Percentiles rank a stretch among this genome's conserved stretches.
Conservation (phyloP, 495 filamentous ascomycete genomes). For the Podospora comata region DNA sequence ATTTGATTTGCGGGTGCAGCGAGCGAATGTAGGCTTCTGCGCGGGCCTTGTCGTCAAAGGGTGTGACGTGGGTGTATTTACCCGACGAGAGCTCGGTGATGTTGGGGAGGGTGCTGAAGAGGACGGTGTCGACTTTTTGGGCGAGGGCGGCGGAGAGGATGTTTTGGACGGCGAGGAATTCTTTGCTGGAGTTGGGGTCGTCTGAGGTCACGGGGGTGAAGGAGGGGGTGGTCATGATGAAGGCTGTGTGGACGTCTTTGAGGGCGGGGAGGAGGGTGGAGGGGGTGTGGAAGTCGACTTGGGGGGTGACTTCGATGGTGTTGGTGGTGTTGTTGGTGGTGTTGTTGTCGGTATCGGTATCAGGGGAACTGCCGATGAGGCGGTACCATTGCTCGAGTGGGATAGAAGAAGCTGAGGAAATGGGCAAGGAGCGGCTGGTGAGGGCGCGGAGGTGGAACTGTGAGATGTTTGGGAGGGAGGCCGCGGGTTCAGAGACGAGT, state of each 20-base stretch:
- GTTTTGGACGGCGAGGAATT: constrained; percentile 42
- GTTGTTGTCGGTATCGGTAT: neutral
- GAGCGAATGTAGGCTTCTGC: constrained; percentile 49
- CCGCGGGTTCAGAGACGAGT: constrained; percentile 48
- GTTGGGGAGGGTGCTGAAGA: constrained; percentile 48
- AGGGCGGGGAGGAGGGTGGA: constrained; percentile 45
- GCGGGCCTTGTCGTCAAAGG: constrained; percentile 45
- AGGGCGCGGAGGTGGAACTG: constrained; percentile 55
- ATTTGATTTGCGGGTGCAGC: constrained; percentile 34
- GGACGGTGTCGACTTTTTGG: constrained; percentile 45
- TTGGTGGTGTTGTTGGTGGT: neutral
- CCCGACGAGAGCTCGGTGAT: constrained; percentile 36
- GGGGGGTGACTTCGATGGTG: constrained; percentile 39
- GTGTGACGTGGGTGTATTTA: constrained; percentile 34
- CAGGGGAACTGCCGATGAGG: neutral
- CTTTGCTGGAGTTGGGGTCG: constrained; percentile 27
- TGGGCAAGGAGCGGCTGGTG: constrained; percentile 43
- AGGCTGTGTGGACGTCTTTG: constrained; percentile 46
- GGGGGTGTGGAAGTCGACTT: constrained; percentile 32
- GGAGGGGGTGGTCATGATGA: constrained; percentile 43
- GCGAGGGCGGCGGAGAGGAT: constrained; percentile 48
- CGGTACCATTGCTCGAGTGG: neutral
- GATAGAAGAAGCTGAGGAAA: constrained; percentile 21
- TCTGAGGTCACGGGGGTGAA: neutral
- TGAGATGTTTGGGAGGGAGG: constrained; percentile 46